Percentiles rank a stretch among this genome's conserved stretches.
phyloP scores from a whole-genome alignment of 495 filamentous ascomycete species.

The Hypoxylon trugodes region DNA sequence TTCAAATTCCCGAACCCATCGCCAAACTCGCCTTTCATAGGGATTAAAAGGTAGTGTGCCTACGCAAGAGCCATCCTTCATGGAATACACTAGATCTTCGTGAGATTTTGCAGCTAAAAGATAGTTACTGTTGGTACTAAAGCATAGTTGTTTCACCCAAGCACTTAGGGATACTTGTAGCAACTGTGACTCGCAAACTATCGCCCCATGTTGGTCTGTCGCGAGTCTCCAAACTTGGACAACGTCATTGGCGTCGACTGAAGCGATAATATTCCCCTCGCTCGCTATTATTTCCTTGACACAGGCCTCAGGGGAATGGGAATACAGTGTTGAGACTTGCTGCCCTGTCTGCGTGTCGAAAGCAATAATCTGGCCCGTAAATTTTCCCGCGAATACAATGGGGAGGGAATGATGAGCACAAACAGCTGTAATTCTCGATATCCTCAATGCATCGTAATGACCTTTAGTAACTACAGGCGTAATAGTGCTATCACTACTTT shows the following conservation, averaged over 20 bases:
- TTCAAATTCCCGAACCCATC: not conserved
- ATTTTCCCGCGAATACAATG: not conserved
- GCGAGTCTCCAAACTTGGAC: not conserved
- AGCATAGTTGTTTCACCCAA: not conserved
- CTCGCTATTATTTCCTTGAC: not conserved
- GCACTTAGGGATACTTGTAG: not conserved
- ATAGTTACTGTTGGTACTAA: not conserved
- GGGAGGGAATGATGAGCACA: not conserved
- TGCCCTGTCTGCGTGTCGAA: constrained; percentile 1
- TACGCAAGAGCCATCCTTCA: not conserved
- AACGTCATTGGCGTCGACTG: not conserved
- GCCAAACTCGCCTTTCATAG: not conserved
- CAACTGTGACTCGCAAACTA: not conserved
- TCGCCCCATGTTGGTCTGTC: not conserved
- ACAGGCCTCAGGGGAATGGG: not conserved
- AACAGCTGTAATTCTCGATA: not conserved
- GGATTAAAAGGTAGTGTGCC: not conserved
- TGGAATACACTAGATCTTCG: not conserved
- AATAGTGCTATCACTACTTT: not conserved
- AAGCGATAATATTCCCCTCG: not conserved
- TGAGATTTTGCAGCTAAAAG: not conserved
- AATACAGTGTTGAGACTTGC: not conserved
- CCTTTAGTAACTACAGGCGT: not conserved
- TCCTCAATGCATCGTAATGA: not conserved
- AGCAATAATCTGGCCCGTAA: not conserved